phyloP scores from a whole-genome alignment of 2,329 filamentous ascomycete species.

The Alternaria sp. region DNA sequence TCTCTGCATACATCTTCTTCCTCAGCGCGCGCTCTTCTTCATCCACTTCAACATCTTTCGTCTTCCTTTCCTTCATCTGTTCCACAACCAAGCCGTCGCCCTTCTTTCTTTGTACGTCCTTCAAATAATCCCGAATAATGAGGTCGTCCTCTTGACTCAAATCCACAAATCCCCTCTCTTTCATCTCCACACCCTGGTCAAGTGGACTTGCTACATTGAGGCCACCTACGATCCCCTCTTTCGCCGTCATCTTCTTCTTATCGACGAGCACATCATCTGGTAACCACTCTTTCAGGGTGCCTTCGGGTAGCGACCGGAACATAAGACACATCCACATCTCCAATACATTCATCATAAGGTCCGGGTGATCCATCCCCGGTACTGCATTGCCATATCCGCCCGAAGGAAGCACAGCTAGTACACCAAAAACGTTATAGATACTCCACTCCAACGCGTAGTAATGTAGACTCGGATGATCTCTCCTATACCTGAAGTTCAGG shows the following conservation, averaged over 20 bases:
- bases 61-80: accelerated
- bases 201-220: slow-evolving; percentile 44
- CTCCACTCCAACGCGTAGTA: slow-evolving; percentile 41
- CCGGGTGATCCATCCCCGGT: slow-evolving; percentile 35
- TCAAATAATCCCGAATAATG: slow-evolving; percentile 31
- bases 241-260: slow-evolving; percentile 8
- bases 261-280: slow-evolving; percentile 9
- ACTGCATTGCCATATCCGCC: slow-evolving; percentile 16
- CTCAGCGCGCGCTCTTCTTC: background rate
- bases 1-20: background rate
- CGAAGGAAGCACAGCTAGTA: slow-evolving; percentile 28
- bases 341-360: slow-evolving; percentile 39
- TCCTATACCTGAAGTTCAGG: slow-evolving; percentile 42
- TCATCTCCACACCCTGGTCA: slow-evolving; percentile 31
- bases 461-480: slow-evolving; percentile 44
- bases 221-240: slow-evolving; percentile 26
- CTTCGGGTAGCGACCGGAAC: slow-evolving; percentile 32
- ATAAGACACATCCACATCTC: slow-evolving; percentile 48
- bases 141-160: slow-evolving; percentile 29
- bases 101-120: background rate
- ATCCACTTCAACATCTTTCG: background rate
- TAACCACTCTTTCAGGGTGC: slow-evolving; percentile 32
- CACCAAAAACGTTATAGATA: slow-evolving; percentile 36
- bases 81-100: background rate
- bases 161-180: slow-evolving; percentile 29